Evolutionary conservation across 192 early-diverging fungal genomes (phyloP).

Genomic region (Entophlyctis luteolus): DNA sequence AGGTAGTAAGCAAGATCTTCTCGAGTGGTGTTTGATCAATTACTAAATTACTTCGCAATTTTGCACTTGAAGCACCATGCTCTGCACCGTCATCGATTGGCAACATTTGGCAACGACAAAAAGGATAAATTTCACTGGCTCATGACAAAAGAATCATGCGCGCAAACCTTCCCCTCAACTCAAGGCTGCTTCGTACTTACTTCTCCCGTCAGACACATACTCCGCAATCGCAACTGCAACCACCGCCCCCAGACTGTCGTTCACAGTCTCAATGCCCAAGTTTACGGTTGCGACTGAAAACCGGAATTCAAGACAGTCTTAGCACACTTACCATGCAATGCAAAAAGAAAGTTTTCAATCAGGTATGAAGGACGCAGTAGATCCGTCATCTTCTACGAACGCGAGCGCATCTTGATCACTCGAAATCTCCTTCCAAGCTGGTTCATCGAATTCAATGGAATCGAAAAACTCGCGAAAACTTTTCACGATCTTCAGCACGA

Average conservation of each 20-base stretch:
- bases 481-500: slow-evolving; percentile 89
- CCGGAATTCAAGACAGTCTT: slow-evolving; percentile 25
- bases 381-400: slow-evolving; percentile 56
- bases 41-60: too few relatives aligned
- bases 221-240: slow-evolving; percentile 49
- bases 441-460: slow-evolving; percentile 91
- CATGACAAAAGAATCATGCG: too few relatives aligned
- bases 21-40: background rate
- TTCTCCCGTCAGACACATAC: slow-evolving; percentile 32
- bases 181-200: slow-evolving; percentile 39
- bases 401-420: slow-evolving; percentile 75
- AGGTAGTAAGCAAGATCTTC: background rate
- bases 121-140: too few relatives aligned
- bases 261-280: slow-evolving; percentile 52
- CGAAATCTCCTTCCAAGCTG: slow-evolving; percentile 89
- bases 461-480: slow-evolving; percentile 92
- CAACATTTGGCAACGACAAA: too few relatives aligned
- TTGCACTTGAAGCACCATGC: too few relatives aligned
- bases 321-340: slow-evolving; percentile 35
- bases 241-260: slow-evolving; percentile 45
- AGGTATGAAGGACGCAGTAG: slow-evolving; percentile 96
- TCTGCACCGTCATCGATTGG: too few relatives aligned
- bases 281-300: slow-evolving; percentile 44
- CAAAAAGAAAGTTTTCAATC: slow-evolving; percentile 53
- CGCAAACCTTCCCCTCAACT: too few relatives aligned